Conservation (phyloP, 345 rosid species). For the Acer saccharum region DNA sequence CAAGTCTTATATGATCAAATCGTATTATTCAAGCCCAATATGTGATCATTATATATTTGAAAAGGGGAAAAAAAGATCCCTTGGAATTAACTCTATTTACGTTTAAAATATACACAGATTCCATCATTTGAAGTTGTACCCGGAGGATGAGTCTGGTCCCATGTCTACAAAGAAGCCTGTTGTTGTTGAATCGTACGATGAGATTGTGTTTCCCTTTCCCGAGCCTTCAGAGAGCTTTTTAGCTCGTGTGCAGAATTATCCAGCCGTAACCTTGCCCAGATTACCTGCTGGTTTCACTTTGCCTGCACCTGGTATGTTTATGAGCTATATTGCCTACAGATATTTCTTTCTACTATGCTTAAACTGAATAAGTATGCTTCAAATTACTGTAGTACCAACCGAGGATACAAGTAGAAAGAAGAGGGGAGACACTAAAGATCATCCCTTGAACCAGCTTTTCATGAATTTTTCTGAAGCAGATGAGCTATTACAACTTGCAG, state of each 20-base stretch:
- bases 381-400: conserved; percentile 35
- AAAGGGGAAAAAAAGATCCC: neutral
- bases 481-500: conserved; percentile 64
- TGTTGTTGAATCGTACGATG: conserved; percentile 63
- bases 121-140: conserved; percentile 66
- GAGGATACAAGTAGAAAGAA: conserved; percentile 46
- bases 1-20: neutral
- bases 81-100: neutral
- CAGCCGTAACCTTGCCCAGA: conserved; percentile 59
- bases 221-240: conserved; percentile 65
- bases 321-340: conserved; percentile 1
- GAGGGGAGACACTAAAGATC: conserved; percentile 69
- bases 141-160: conserved; percentile 64
- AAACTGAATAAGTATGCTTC: conserved; percentile 12
- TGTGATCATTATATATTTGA: neutral
- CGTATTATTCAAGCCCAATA: neutral
- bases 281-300: conserved; percentile 59
- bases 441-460: conserved; percentile 56
- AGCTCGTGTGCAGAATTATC: conserved; percentile 69
- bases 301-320: conserved; percentile 56
- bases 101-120: conserved; percentile 37
- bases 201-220: conserved; percentile 68
- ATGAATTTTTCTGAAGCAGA: conserved; percentile 75
- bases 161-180: conserved; percentile 73
- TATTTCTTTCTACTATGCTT: conserved; percentile 13